Conservation (phyloP, 257 asterid genomes). For the Jaltomata sinuosa region DNA sequence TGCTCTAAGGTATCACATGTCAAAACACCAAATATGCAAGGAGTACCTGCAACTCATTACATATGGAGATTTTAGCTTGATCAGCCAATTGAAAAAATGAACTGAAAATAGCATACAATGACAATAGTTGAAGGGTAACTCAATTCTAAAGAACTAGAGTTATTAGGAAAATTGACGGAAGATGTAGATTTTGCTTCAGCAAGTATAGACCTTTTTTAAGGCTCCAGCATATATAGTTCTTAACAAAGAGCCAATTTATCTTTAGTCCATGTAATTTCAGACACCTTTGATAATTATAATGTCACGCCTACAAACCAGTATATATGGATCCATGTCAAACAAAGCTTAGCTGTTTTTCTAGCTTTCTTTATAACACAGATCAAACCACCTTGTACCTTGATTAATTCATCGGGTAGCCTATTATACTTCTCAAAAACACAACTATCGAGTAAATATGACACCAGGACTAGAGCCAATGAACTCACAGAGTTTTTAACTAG, state of each 20-base stretch:
- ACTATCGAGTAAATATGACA: background rate
- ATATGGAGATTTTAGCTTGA: background rate
- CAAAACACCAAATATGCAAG: constrained; percentile 93
- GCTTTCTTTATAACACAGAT: background rate
- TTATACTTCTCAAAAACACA: background rate
- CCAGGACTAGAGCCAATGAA: background rate
- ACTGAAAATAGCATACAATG: background rate
- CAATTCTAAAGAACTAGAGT: background rate
- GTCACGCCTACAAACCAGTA: background rate
- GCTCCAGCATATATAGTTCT: background rate
- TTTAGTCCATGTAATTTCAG: background rate
- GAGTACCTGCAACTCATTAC: constrained; percentile 52
- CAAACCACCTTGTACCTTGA: background rate
- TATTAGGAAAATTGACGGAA: background rate
- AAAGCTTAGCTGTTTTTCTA: background rate
- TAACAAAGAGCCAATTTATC: background rate
- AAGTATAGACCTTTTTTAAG: background rate
- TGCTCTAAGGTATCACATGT: constrained; percentile 89
- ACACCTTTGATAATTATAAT: background rate
- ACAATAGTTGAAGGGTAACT: background rate
- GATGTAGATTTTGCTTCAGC: background rate
- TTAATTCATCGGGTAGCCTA: background rate
- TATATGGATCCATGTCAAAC: background rate
- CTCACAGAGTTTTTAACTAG: background rate
- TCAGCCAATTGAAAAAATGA: background rate